Percentiles rank a stretch among this genome's conserved stretches.
Evolutionary conservation across 257 asterid genomes (phyloP).

Genomic region (Lavandula angustifolia): DNA sequence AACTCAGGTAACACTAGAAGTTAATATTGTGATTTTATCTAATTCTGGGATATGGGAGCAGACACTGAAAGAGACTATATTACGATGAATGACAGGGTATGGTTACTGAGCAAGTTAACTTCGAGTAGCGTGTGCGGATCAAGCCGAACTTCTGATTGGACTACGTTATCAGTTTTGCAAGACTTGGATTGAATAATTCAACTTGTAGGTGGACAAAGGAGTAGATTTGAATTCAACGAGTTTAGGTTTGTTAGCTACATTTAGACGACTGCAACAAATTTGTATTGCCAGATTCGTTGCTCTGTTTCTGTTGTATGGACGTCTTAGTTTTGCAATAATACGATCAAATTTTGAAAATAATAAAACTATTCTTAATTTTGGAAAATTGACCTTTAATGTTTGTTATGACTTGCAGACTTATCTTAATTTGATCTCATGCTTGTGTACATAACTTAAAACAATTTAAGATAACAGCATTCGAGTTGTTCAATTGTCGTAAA

Average conservation of each 20-base stretch:
- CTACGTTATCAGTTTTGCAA: slow-evolving; percentile 39
- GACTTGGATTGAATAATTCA: slow-evolving; percentile 28
- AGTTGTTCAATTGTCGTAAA: no score
- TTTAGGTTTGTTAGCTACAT: slow-evolving; percentile 34
- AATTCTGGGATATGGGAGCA: neutral
- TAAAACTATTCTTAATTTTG: no score
- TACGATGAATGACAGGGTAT: slow-evolving; percentile 48
- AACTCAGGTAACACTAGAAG: slow-evolving; percentile 59
- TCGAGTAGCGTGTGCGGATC: neutral
- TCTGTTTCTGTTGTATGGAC: no score
- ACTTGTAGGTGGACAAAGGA: slow-evolving; percentile 18
- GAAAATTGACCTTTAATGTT: no score
- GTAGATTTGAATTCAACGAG: slow-evolving; percentile 34
- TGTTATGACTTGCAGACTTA: no score
- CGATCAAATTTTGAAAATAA: no score
- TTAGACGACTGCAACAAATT: neutral
- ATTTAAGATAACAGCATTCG: no score
- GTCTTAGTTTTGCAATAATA: no score
- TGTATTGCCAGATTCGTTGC: neutral
- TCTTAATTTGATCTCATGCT: no score
- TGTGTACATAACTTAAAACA: no score
- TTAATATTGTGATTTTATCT: neutral
- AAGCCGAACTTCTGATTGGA: slow-evolving; percentile 19
- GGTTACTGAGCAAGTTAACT: slow-evolving; percentile 53
- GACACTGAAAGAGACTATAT: neutral